Evolutionary conservation across 306 rosid genomes (phyloP).

Genomic region (Prosopis cineraria): DNA sequence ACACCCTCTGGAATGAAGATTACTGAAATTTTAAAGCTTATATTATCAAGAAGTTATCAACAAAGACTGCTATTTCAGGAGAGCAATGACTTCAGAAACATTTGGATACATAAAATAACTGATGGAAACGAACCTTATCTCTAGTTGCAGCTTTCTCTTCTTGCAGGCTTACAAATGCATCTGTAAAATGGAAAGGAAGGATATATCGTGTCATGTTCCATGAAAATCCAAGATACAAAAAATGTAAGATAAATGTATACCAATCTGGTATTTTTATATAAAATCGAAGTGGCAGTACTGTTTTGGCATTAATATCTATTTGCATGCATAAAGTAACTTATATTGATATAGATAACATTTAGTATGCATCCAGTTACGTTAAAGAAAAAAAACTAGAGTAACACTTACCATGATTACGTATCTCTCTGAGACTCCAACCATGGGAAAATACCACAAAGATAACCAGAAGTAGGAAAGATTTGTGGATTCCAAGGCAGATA

Average conservation of each 20-base stretch:
- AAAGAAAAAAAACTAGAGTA: background rate
- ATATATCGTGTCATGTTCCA: background rate
- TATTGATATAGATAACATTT: background rate
- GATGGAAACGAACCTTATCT: conserved; percentile 42
- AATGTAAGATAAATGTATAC: background rate
- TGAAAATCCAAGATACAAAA: background rate
- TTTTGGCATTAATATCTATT: background rate
- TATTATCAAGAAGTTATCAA: background rate
- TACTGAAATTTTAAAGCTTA: background rate
- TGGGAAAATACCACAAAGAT: conserved; percentile 41
- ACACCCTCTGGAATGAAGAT: background rate
- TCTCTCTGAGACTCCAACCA: conserved; percentile 38
- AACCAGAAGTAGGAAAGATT: conserved; percentile 39
- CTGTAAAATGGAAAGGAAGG: conserved; percentile 28
- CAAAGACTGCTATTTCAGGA: background rate
- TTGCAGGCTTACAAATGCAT: conserved; percentile 37
- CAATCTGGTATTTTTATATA: background rate
- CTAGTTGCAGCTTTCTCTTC: conserved; percentile 5
- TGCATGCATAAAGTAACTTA: background rate
- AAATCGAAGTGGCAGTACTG: background rate
- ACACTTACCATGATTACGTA: conserved; percentile 38
- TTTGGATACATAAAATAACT: background rate
- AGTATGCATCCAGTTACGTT: background rate
- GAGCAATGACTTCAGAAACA: background rate
- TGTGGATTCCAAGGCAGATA: conserved; percentile 24